Evolutionary conservation across 2,329 filamentous ascomycete species (phyloP).

Genomic region (Penicillium capsulatum): DNA sequence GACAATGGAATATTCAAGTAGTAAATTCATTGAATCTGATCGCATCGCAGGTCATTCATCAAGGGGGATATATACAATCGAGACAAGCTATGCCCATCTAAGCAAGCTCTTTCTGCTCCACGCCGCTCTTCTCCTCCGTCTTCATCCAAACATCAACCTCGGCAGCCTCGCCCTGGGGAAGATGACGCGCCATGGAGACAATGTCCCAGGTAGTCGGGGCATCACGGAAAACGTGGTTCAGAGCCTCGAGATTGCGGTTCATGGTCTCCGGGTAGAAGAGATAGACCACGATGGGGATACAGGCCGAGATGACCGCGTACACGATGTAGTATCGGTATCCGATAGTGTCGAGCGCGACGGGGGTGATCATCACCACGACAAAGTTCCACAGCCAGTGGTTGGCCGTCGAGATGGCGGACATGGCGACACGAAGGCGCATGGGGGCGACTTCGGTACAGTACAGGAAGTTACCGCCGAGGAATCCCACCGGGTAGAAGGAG

Average conservation of each 20-base stretch:
- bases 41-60: too few species aligned
- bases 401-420: conserved; percentile 20
- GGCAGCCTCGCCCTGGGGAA: conserved; percentile 21
- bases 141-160: conserved; percentile 19
- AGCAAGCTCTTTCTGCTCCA: conserved; percentile 19
- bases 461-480: conserved; percentile 23
- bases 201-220: conserved; percentile 21
- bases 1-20: too few species aligned
- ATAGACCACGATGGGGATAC: conserved; percentile 18
- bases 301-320: conserved; percentile 20
- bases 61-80: too few species aligned
- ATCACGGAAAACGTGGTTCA: conserved; percentile 24
- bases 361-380: conserved; percentile 23
- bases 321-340: conserved; percentile 23
- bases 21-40: too few species aligned
- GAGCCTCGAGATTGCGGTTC: conserved; percentile 24
- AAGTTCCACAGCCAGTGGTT: conserved; percentile 26
- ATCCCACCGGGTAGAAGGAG: conserved; percentile 21
- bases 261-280: conserved; percentile 25
- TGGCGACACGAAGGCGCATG: conserved; percentile 23
- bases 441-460: conserved; percentile 25
- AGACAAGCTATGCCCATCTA: too few species aligned
- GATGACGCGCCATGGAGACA: conserved; percentile 21
- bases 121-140: conserved; percentile 15
- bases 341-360: conserved; percentile 21